Conservation (phyloP, 2,329 filamentous ascomycete genomes). For the Onygena corvina region DNA sequence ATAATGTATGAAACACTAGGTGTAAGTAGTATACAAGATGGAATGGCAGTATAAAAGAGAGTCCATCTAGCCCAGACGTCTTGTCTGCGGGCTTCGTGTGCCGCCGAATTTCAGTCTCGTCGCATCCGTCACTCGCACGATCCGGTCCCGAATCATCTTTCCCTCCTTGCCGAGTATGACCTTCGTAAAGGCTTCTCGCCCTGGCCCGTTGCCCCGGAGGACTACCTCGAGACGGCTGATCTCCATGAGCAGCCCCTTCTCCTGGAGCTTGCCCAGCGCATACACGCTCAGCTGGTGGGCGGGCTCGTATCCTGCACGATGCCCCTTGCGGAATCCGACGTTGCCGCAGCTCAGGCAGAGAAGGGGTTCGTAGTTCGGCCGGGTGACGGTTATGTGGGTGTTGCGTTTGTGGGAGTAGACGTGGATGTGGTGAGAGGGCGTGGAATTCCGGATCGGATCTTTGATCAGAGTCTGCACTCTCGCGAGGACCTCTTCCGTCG, state of each 20-base stretch:
- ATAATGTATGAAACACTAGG: background rate
- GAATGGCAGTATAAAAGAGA: background rate
- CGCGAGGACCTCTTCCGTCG: conserved; percentile 4
- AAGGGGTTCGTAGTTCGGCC: conserved; percentile 66
- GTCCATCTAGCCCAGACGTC: conserved; percentile 55
- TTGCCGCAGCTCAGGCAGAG: conserved; percentile 73
- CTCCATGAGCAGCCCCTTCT: conserved; percentile 62
- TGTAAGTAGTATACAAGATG: conserved; percentile 2
- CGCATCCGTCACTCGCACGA: conserved; percentile 68
- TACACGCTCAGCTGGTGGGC: conserved; percentile 82
- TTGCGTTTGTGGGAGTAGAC: conserved; percentile 86
- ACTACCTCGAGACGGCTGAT: conserved; percentile 70
- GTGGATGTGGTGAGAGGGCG: conserved; percentile 56
- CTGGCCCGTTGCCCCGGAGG: conserved; percentile 71
- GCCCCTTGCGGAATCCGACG: conserved; percentile 77
- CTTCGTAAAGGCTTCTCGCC: conserved; percentile 81
- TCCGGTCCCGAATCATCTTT: conserved; percentile 57
- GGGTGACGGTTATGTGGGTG: conserved; percentile 80
- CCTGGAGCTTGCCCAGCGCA: conserved; percentile 70
- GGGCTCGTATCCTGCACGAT: conserved; percentile 74
- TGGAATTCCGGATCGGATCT: conserved; percentile 6
- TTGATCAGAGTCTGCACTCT: conserved; percentile 6
- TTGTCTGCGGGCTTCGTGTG: conserved; percentile 69
- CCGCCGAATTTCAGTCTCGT: conserved; percentile 95
- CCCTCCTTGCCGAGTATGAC: conserved; percentile 79